Evolutionary conservation across 345 rosid genomes (phyloP), one percentile per base, ranked within the genome.

Genomic region (Populus pruinosa): DNA sequence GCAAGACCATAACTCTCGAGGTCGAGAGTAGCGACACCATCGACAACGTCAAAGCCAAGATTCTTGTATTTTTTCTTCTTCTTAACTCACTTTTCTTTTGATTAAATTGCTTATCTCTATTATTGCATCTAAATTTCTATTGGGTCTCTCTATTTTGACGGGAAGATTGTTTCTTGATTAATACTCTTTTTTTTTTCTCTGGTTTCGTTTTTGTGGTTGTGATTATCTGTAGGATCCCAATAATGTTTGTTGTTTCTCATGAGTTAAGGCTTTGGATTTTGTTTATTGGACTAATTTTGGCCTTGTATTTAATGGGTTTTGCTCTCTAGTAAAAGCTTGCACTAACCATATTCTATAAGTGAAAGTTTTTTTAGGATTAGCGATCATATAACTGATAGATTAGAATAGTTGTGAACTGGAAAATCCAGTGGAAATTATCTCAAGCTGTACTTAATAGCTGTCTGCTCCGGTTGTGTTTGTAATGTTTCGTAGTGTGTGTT

Each of bases 1-100:
- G 82, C 31, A 79, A 79, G 78, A 79, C 82, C 69, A 74, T 79
- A 41, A 79, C 82, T 56, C 82, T 79, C 68, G 82, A 79, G 61
- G 82, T 79, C 49, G 82, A 79, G 78, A 73, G 78, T 29, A 74
- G 82, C 74, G 82, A 79, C 78, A 68, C 81, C 56, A 78, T 72
- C 72, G 81, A 72, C 77, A 79, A 72, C 77, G 81, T 72, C 62
- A 79, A 79, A 70, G 71, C 82, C 65, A 79, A 79, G 82, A 79
- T 79, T 79, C 82, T 62, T 71, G 82, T 79, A 16, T 44, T 50
- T 16, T 18, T 33, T 33, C 20, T 72, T 5, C 36, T 33, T 25
- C 23, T 53, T 53, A 20, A 53, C 59, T 53, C 59, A 20, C 9
- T 53, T 53, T 53, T 53, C 7, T 2, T 53, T 20, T 20, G 5